Conservation (phyloP, 2,329 filamentous ascomycete species). For the Colletotrichum sp. region DNA sequence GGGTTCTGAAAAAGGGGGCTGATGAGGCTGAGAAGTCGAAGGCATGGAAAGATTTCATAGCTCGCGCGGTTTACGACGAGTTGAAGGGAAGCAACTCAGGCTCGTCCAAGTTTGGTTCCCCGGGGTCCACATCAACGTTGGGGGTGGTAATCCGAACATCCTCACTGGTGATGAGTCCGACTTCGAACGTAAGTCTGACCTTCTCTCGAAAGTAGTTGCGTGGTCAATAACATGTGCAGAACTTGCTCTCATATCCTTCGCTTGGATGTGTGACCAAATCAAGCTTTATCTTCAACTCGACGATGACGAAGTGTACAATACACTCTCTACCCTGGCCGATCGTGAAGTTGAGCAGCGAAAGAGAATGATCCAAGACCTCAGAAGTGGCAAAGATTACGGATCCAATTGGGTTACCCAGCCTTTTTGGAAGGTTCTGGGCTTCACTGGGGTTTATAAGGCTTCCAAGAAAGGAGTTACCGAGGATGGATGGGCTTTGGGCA, state of each 20-base stretch:
- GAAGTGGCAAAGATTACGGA: not conserved
- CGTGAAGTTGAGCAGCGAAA: not conserved
- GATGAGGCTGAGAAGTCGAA: not conserved
- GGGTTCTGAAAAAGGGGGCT: not conserved
- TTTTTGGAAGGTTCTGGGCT: not conserved
- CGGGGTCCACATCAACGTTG: conserved; percentile 4
- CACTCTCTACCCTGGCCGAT: not conserved
- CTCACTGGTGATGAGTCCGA: not conserved
- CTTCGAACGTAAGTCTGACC: not conserved
- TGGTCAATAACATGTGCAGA: not conserved
- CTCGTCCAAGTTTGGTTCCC: conserved; percentile 15
- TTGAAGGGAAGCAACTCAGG: not conserved
- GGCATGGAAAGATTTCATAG: not conserved
- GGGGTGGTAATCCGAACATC: not conserved
- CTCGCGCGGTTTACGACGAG: not conserved
- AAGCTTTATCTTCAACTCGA: not conserved
- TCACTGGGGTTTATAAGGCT: not conserved
- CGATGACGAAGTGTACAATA: not conserved
- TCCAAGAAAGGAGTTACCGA: not conserved
- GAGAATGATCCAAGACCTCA: not conserved
- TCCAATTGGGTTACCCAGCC: not conserved
- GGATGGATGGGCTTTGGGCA: conserved; percentile 9
- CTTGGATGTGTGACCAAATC: conserved; percentile 21
- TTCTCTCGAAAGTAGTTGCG: not conserved
- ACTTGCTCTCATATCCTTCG: conserved; percentile 17